Percentiles rank a stretch among this genome's conserved stretches.
These are phyloP conservation scores for Conoideocrella luteorostrata DNA, from an alignment of 2,329 filamentous ascomycete genomes.

Conservation along the genomic window DNA sequence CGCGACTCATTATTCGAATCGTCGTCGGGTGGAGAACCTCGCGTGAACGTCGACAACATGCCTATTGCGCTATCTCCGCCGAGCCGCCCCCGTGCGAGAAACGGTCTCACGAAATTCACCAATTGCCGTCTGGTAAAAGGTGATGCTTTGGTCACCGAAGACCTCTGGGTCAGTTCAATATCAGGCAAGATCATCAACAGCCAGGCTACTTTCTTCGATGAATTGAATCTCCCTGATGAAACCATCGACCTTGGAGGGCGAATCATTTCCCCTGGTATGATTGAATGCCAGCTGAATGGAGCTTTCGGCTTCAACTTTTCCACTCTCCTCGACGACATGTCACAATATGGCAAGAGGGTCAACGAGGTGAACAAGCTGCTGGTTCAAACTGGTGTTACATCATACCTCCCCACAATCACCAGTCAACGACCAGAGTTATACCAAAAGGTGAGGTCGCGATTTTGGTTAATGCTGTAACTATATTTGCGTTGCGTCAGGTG, in stretches of 20 bases:
- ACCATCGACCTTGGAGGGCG: constrained; percentile 75
- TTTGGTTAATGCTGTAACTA: too few relatives aligned
- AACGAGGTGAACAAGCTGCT: constrained; percentile 64
- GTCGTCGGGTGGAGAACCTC: too few relatives aligned
- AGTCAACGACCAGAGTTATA: constrained; percentile 79
- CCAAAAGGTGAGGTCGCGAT: constrained; percentile 49
- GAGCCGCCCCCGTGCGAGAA: constrained; percentile 23
- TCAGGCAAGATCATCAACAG: constrained; percentile 77
- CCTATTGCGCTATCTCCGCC: constrained; percentile 39
- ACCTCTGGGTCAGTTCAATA: constrained; percentile 81
- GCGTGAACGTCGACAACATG: constrained; percentile 31
- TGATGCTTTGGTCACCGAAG: constrained; percentile 61
- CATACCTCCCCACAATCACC: constrained; percentile 78
- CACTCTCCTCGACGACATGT: constrained; percentile 60
- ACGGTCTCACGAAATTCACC: constrained; percentile 76
- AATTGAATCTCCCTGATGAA: constrained; percentile 62
- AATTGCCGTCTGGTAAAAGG: constrained; percentile 75
- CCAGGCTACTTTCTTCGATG: constrained; percentile 61
- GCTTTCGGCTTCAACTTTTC: constrained; percentile 93
- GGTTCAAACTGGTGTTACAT: constrained; percentile 76
- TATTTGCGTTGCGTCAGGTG: too few relatives aligned
- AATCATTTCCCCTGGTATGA: constrained; percentile 78
- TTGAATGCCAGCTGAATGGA: constrained; percentile 88
- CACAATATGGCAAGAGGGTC: constrained; percentile 66
- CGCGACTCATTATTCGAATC: neutral